A percentile compares a stretch with the other conserved stretches of the same genome.
Evolutionary conservation across 2,329 filamentous ascomycete species (phyloP).

Genomic region (Zasmidium citrigriseum): DNA sequence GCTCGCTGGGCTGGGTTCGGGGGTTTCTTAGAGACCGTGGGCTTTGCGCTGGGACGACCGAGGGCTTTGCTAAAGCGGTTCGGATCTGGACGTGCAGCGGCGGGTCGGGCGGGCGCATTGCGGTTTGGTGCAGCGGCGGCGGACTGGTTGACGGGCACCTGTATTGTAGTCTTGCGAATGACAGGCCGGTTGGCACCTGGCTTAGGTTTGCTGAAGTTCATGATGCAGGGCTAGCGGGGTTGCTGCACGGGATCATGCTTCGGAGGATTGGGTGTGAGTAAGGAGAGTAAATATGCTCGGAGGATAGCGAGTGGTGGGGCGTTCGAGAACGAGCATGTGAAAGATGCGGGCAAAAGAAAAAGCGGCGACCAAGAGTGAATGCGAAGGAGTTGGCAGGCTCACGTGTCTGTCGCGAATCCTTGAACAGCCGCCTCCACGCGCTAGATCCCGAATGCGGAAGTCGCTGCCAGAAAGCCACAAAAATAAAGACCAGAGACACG

Average conservation of each 20-base stretch:
- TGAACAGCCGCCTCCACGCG: too few relatives aligned
- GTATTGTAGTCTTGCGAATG: conserved; percentile 28
- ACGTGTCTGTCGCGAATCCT: too few relatives aligned
- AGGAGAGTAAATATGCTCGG: background rate
- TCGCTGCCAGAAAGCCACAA: too few relatives aligned
- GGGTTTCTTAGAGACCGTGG: conserved; percentile 15
- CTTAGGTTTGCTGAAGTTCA: conserved; percentile 29
- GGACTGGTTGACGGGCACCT: conserved; percentile 22
- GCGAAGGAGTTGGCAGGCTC: background rate
- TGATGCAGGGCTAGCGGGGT: conserved; percentile 20
- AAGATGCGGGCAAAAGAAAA: background rate
- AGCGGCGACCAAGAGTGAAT: background rate
- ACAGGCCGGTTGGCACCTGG: conserved; percentile 23
- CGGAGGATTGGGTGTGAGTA: background rate
- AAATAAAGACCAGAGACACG: too few relatives aligned
- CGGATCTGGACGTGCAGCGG: conserved; percentile 20
- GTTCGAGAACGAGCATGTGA: conserved; percentile 5
- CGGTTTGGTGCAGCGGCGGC: conserved; percentile 7
- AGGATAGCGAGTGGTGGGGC: background rate
- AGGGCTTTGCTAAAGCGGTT: conserved; percentile 27
- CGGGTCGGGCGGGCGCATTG: conserved; percentile 2
- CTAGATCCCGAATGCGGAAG: too few relatives aligned
- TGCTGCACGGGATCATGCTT: conserved; percentile 13
- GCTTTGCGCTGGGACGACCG: conserved; percentile 19
- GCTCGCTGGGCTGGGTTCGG: conserved; percentile 23